Percentiles rank a stretch among this genome's conserved stretches.
These are phyloP conservation scores for Schizophyllum commune DNA, from an alignment of 1,284 basidiomycete genomes.

Conservation along the genomic window DNA sequence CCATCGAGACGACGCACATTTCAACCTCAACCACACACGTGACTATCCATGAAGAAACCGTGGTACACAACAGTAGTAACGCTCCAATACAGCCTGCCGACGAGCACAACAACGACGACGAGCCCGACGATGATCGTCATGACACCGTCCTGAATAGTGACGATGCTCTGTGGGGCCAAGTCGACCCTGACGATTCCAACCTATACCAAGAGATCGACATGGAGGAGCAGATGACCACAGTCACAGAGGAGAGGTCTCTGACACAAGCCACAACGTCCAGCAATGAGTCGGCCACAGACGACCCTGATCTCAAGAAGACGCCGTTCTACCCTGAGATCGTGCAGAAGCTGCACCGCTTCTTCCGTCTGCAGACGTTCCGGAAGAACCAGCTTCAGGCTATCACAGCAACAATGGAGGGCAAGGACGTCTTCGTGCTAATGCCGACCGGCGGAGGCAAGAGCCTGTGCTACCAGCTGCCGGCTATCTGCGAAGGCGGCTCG, in stretches of 20 bases:
- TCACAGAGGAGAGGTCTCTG: background rate
- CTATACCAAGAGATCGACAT: slow-evolving; percentile 18
- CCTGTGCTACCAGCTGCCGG: slow-evolving; percentile 83
- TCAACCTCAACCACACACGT: background rate
- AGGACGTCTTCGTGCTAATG: slow-evolving; percentile 93
- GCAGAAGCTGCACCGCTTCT: slow-evolving; percentile 30
- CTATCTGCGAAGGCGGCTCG: slow-evolving; percentile 66
- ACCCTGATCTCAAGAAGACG: background rate
- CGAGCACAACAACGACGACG: slow-evolving; percentile 5
- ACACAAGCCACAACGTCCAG: background rate
- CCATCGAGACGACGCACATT: background rate
- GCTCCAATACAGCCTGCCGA: background rate
- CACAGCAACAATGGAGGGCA: slow-evolving; percentile 69
- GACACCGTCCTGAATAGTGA: slow-evolving; percentile 5
- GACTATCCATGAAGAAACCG: slow-evolving; percentile 11
- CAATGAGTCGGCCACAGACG: background rate
- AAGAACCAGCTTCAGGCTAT: slow-evolving; percentile 87
- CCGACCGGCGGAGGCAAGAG: slow-evolving; percentile 96
- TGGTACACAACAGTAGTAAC: slow-evolving; percentile 12
- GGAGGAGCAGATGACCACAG: slow-evolving; percentile 13
- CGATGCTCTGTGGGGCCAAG: slow-evolving; percentile 17
- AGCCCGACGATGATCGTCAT: slow-evolving; percentile 3
- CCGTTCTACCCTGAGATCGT: background rate
- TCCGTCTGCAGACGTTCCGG: slow-evolving; percentile 69
- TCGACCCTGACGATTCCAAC: slow-evolving; percentile 14